These are phyloP conservation scores for Xanthoparmelia taractica DNA, from an alignment of 495 filamentous ascomycete genomes.

Conservation along the genomic window DNA sequence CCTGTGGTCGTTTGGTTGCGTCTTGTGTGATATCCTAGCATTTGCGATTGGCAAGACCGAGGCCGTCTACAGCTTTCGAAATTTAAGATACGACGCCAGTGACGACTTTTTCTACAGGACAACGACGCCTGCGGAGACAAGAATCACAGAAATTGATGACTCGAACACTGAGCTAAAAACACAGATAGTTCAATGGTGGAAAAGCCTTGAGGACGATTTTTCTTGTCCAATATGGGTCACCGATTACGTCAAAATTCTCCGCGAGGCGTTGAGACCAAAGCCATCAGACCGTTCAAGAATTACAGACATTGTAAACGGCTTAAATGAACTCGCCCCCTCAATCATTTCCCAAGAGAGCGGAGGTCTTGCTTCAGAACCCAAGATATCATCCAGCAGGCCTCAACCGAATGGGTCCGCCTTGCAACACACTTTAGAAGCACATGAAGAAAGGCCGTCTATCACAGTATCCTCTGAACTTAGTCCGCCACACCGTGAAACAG, in stretches of 20 bases:
- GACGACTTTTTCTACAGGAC: constrained; percentile 8
- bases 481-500: background rate
- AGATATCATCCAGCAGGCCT: background rate
- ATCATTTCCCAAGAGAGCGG: background rate
- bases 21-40: constrained; percentile 14
- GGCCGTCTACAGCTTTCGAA: background rate
- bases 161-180: constrained; percentile 5
- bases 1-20: constrained; percentile 16
- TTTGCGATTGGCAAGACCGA: constrained; percentile 5
- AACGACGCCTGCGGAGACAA: background rate
- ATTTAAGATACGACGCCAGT: background rate
- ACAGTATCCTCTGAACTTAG: background rate
- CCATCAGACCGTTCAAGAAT: background rate
- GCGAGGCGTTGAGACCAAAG: background rate
- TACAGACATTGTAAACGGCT: background rate
- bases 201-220: background rate
- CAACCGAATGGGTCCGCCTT: too few relatives aligned
- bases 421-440: background rate
- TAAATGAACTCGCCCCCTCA: background rate
- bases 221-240: background rate
- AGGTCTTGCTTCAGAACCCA: background rate
- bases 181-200: constrained; percentile 3
- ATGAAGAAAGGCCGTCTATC: background rate
- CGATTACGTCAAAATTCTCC: background rate
- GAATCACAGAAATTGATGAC: background rate